Conservation (phyloP, 345 rosid genomes). For the Linum tenue region DNA sequence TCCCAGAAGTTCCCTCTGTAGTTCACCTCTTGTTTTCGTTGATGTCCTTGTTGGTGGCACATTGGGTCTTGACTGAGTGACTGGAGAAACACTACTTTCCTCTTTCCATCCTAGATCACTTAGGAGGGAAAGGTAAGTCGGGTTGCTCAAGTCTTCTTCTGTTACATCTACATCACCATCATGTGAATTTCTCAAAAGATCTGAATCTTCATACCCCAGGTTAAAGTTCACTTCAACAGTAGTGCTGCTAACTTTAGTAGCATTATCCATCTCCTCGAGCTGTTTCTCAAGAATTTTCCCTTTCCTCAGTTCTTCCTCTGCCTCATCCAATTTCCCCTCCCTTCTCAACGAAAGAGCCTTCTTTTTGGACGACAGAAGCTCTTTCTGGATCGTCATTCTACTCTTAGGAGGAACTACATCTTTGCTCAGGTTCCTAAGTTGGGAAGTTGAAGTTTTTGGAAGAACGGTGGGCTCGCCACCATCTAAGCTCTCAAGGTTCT, state of each 20-base stretch:
- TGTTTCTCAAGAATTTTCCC: constrained; percentile 54
- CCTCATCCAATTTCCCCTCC: constrained; percentile 61
- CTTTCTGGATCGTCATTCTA: constrained; percentile 54
- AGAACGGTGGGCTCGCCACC: constrained; percentile 10
- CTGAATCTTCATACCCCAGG: constrained; percentile 19
- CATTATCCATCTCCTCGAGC: constrained; percentile 55
- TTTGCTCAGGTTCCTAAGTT: constrained; percentile 16
- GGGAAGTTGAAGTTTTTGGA: constrained; percentile 14
- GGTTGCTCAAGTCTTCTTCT: constrained; percentile 63
- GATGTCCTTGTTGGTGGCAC: constrained; percentile 16
- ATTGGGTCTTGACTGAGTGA: constrained; percentile 18
- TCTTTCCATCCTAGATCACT: constrained; percentile 65
- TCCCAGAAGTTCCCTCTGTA: constrained; percentile 77
- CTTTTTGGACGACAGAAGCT: constrained; percentile 63
- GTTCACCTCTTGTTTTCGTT: constrained; percentile 58
- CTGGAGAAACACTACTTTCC: constrained; percentile 20
- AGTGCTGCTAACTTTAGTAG: constrained; percentile 25
- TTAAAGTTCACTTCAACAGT: constrained; percentile 14
- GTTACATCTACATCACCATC: constrained; percentile 43
- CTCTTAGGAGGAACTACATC: constrained; percentile 31
- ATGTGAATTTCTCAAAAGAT: constrained; percentile 17
- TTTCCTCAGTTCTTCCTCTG: constrained; percentile 62
- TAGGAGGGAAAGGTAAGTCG: constrained; percentile 44
- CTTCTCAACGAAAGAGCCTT: constrained; percentile 67
- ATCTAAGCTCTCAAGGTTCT: constrained; percentile 34